phyloP scores from a whole-genome alignment of 2,329 filamentous ascomycete species.

The Paraconiothyrium sp. region DNA sequence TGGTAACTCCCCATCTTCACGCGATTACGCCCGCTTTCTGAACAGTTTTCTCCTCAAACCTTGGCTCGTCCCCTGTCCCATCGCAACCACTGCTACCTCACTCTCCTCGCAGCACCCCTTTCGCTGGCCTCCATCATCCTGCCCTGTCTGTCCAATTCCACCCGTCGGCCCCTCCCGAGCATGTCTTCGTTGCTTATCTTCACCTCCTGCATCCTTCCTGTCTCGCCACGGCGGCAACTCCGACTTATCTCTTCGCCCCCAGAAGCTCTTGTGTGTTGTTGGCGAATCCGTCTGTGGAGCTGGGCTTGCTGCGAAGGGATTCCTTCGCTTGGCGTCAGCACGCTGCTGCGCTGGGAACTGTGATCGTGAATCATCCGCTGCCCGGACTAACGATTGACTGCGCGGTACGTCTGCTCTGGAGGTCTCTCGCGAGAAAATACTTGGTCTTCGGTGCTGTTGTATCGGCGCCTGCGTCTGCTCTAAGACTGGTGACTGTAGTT shows the following conservation, averaged over 20 bases:
- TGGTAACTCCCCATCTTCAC: neutral
- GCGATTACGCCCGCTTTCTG: neutral
- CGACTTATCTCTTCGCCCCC: conserved; percentile 6
- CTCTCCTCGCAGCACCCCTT: neutral
- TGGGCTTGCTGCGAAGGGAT: neutral
- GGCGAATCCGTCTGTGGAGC: neutral
- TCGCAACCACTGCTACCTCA: conserved; percentile 6
- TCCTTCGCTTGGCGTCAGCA: neutral
- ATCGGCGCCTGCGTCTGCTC: neutral
- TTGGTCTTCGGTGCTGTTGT: neutral
- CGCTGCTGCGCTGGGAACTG: conserved; percentile 1
- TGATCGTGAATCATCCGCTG: neutral
- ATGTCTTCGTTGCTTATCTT: conserved; percentile 4
- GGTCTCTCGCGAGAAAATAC: neutral
- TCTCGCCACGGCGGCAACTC: neutral
- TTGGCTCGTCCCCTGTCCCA: neutral
- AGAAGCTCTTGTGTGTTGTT: conserved; percentile 4
- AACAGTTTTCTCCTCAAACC: conserved; percentile 7
- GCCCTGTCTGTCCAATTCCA: neutral
- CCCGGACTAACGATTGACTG: neutral
- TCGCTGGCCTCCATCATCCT: neutral
- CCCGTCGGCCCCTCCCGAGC: neutral
- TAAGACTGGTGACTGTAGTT: neutral
- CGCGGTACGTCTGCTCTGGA: conserved; percentile 5
- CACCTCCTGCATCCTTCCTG: neutral